Conservation (phyloP, 2,329 filamentous ascomycete species). For the Purpureocillium takamizusanense region DNA sequence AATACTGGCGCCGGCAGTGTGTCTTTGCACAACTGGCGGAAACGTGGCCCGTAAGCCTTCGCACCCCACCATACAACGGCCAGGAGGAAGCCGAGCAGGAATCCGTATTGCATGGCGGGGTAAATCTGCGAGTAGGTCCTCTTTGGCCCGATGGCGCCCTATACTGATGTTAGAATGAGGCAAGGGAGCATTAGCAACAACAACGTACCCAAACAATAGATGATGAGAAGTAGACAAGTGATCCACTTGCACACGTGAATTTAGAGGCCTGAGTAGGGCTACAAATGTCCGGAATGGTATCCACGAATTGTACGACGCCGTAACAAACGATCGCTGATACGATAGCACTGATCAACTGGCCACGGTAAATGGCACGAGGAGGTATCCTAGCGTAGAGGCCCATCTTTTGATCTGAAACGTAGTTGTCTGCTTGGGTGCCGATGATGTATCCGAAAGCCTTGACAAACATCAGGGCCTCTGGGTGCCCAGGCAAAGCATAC, state of each 20-base stretch:
- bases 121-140: slow-evolving; percentile 31
- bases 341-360: slow-evolving; percentile 33
- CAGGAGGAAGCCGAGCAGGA: slow-evolving; percentile 28
- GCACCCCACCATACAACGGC: slow-evolving; percentile 41
- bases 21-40: slow-evolving; percentile 2
- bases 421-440: slow-evolving; percentile 31
- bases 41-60: slow-evolving; percentile 50
- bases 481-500: slow-evolving; percentile 22
- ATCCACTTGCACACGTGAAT: slow-evolving; percentile 17
- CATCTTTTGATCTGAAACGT: slow-evolving; percentile 24
- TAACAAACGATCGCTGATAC: slow-evolving; percentile 29
- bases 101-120: slow-evolving; percentile 33
- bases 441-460: slow-evolving; percentile 37
- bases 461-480: slow-evolving; percentile 34
- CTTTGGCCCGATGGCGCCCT: slow-evolving; percentile 16
- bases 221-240: slow-evolving; percentile 21
- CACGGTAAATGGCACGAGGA: slow-evolving; percentile 22
- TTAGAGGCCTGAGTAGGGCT: slow-evolving; percentile 22
- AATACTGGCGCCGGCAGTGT: slow-evolving; percentile 6
- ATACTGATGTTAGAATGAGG: background rate
- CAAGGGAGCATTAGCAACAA: background rate
- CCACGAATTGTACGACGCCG: slow-evolving; percentile 27
- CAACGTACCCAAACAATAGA: slow-evolving; percentile 18
- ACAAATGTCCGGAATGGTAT: slow-evolving; percentile 24
- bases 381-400: slow-evolving; percentile 23